Percentiles rank a stretch among this genome's conserved stretches.
phyloP scores from a whole-genome alignment of 1,284 basidiomycete species.

The Ganoderma resinaceum region DNA sequence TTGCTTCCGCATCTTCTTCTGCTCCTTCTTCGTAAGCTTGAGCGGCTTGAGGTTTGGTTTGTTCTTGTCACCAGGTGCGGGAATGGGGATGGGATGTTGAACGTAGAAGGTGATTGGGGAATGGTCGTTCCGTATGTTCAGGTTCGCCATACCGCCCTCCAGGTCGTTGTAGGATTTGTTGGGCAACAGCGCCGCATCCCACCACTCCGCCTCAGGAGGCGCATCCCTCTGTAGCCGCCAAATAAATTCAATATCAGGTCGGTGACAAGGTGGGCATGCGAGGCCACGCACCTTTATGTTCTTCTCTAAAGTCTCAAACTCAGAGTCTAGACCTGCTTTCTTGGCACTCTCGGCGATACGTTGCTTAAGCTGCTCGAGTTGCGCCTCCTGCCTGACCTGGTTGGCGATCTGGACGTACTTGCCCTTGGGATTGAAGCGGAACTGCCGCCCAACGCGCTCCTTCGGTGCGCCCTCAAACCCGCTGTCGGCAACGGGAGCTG shows the following conservation, averaged over 20 bases:
- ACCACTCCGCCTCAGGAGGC: constrained; percentile 96
- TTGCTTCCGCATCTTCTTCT: constrained; percentile 96
- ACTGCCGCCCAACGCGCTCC: constrained; percentile 72
- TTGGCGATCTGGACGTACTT: constrained; percentile 89
- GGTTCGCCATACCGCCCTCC: constrained; percentile 55
- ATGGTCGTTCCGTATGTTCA: constrained; percentile 70
- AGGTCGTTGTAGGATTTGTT: constrained; percentile 83
- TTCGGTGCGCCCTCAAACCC: constrained; percentile 74
- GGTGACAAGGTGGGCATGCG: neutral
- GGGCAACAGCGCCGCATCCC: constrained; percentile 91
- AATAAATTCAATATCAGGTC: constrained; percentile 2
- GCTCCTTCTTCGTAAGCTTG: constrained; percentile 94
- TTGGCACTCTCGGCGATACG: constrained; percentile 91
- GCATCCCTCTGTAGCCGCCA: constrained; percentile 64
- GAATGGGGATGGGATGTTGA: constrained; percentile 97
- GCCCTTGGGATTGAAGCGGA: constrained; percentile 91
- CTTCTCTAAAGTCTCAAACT: constrained; percentile 91
- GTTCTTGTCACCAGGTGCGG: constrained; percentile 88
- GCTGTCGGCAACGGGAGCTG: constrained; percentile 55
- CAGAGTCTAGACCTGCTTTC: constrained; percentile 93
- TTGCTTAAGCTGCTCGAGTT: constrained; percentile 92
- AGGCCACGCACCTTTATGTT: constrained; percentile 70
- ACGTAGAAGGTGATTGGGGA: constrained; percentile 92
- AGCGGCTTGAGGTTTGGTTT: constrained; percentile 79
- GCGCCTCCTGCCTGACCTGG: constrained; percentile 83